phyloP scores from a whole-genome alignment of 23 red algal species.

The Gracilariopsis chorda region DNA sequence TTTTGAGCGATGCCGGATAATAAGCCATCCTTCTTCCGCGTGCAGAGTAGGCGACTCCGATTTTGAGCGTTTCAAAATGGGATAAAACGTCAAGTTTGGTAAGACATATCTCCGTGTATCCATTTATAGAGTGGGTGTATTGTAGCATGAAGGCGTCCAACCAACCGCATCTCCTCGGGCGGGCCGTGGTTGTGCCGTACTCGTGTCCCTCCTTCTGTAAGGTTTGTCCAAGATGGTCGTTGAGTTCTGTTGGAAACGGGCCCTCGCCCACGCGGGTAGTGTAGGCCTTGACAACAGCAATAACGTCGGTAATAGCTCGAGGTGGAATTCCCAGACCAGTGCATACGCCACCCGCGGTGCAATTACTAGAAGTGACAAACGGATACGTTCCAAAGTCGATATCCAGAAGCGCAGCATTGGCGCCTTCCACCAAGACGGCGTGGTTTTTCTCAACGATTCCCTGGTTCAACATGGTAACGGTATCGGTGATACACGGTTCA shows the following conservation, averaged over 20 bases:
- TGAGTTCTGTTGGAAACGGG: conserved; percentile 92
- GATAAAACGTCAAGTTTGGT: conserved; percentile 97
- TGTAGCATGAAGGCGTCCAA: conserved; percentile 89
- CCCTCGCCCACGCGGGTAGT: conserved; percentile 96
- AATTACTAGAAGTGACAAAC: conserved; percentile 93
- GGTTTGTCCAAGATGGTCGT: conserved; percentile 56
- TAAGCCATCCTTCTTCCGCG: conserved; percentile 63
- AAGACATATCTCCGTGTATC: conserved; percentile 78
- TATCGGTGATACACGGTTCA: conserved; percentile 87
- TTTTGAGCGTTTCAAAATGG: conserved; percentile 81
- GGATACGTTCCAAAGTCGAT: conserved; percentile 99
- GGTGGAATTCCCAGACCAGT: conserved; percentile 92
- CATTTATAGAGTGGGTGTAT: conserved; percentile 91
- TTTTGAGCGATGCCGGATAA: conserved; percentile 79
- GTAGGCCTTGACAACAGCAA: conserved; percentile 97
- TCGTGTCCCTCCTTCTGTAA: conserved; percentile 88
- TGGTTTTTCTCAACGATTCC: not conserved
- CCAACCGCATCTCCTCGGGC: conserved; percentile 94
- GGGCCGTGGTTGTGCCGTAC: conserved; percentile 88
- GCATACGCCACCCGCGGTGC: conserved; percentile 88
- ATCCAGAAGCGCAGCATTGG: conserved; percentile 96
- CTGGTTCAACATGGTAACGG: conserved; percentile 58
- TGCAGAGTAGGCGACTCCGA: conserved; percentile 72
- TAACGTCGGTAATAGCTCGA: conserved; percentile 36
- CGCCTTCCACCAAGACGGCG: conserved; percentile 89